Conservation (phyloP, 148 eudicot species). For the Silene conica region DNA sequence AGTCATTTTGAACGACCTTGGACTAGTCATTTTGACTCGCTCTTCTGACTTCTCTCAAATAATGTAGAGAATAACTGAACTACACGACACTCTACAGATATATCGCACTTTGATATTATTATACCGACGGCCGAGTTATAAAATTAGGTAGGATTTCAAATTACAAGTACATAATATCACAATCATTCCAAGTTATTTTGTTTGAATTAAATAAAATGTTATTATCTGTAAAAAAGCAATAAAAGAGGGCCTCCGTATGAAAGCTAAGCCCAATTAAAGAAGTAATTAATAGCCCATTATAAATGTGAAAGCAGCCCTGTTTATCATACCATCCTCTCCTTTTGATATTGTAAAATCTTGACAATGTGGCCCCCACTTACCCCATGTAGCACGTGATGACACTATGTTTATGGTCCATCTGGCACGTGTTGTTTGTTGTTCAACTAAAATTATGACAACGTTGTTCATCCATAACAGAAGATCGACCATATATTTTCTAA, state of each 20-base stretch:
- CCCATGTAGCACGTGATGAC: conserved; percentile 29
- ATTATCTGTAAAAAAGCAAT: not conserved
- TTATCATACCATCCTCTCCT: not conserved
- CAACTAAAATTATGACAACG: not conserved
- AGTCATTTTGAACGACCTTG: too few species aligned
- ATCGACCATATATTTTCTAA: too few species aligned
- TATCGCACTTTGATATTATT: too few species aligned
- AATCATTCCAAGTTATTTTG: conserved; percentile 9
- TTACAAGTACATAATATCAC: not conserved
- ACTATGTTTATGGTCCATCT: not conserved
- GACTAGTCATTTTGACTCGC: too few species aligned
- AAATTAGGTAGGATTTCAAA: not conserved
- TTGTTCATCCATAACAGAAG: not conserved
- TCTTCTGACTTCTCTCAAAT: too few species aligned
- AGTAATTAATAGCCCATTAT: conserved; percentile 18
- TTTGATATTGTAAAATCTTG: not conserved
- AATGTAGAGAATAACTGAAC: too few species aligned
- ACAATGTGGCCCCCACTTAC: conserved; percentile 15
- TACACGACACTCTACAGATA: too few species aligned
- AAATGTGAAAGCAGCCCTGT: conserved; percentile 22
- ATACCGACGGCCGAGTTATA: too few species aligned
- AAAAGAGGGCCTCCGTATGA: conserved; percentile 2
- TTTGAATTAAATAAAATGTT: conserved; percentile 5
- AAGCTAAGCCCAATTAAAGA: conserved; percentile 23
- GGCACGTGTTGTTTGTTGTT: conserved; percentile 18